Percentiles rank a stretch among this genome's conserved stretches.
phyloP scores from a whole-genome alignment of 805 yeast species.

The Kuraishia hungarica region DNA sequence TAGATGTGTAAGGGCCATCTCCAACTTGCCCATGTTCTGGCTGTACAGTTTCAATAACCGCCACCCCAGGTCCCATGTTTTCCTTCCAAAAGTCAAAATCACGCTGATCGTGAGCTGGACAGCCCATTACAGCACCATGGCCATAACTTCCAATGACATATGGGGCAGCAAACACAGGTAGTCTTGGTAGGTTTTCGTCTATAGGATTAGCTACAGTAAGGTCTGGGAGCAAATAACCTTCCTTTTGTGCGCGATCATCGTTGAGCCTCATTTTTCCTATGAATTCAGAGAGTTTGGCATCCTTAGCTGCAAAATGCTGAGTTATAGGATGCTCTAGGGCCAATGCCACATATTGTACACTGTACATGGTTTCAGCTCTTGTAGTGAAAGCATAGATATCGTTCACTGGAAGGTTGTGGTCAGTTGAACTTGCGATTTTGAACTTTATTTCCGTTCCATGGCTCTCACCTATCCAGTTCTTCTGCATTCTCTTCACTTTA shows the following conservation, averaged over 20 bases:
- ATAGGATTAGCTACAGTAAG: constrained; percentile 55
- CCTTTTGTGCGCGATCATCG: constrained; percentile 39
- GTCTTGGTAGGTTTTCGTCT: constrained; percentile 19
- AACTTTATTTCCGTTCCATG: constrained; percentile 68
- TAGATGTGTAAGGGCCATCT: constrained; percentile 24
- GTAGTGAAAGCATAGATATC: constrained; percentile 66
- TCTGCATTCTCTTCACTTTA: constrained; percentile 85
- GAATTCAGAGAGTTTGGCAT: constrained; percentile 36
- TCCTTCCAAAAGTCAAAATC: constrained; percentile 75
- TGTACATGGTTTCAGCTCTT: constrained; percentile 79
- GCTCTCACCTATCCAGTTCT: constrained; percentile 89
- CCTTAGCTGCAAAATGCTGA: constrained; percentile 23
- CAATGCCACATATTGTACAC: constrained; percentile 77
- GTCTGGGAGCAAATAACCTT: constrained; percentile 45
- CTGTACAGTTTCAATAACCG: constrained; percentile 30
- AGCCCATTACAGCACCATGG: constrained; percentile 95
- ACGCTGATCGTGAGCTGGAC: constrained; percentile 88
- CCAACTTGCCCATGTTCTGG: constrained; percentile 6
- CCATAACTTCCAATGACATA: constrained; percentile 83
- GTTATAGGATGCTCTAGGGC: constrained; percentile 65
- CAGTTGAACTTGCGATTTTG: constrained; percentile 15
- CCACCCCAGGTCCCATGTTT: constrained; percentile 40
- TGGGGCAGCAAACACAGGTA: constrained; percentile 87
- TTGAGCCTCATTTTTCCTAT: constrained; percentile 20
- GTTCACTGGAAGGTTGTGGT: constrained; percentile 9